These are phyloP conservation scores for Apophysomyces ossiformis DNA, from an alignment of 371 early-diverging fungal genomes.

Conservation along the genomic window DNA sequence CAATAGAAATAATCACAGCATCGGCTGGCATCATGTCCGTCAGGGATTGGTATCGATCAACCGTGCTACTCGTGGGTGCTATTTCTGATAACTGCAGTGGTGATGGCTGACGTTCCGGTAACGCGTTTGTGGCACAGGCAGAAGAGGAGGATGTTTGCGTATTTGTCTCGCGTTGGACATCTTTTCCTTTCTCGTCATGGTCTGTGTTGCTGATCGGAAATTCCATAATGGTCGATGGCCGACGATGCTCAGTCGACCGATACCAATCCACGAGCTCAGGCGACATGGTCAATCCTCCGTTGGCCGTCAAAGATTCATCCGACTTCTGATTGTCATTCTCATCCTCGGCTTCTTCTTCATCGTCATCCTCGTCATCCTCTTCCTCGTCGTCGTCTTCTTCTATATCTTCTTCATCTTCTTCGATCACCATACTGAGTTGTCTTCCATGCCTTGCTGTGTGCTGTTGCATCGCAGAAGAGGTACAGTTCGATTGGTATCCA, in stretches of 20 bases:
- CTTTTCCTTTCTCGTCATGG: constrained; percentile 6
- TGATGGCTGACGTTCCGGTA: constrained; percentile 1
- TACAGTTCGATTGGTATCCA: neutral
- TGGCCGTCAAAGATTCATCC: neutral
- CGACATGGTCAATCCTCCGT: constrained; percentile 33
- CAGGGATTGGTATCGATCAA: constrained; percentile 34
- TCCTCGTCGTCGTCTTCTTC: constrained; percentile 9
- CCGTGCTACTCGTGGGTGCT: constrained; percentile 14
- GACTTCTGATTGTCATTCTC: constrained; percentile 14
- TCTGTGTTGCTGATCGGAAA: constrained; percentile 14
- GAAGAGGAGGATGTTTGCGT: constrained; percentile 1
- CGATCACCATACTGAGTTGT: constrained; percentile 12
- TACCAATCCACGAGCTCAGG: constrained; percentile 45
- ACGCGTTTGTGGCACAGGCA: no score
- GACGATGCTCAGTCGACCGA: constrained; percentile 30
- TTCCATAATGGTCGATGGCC: constrained; percentile 14
- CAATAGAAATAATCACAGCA: constrained; percentile 4
- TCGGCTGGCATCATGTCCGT: constrained; percentile 35
- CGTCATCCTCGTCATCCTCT: constrained; percentile 11
- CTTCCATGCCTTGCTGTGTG: constrained; percentile 21
- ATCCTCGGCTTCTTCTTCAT: neutral
- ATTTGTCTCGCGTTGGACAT: neutral
- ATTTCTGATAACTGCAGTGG: constrained; percentile 13
- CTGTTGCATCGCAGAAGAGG: neutral
- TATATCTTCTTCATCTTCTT: constrained; percentile 13